Conservation (phyloP, 2,329 filamentous ascomycete genomes). For the Bipolaris oryzae region DNA sequence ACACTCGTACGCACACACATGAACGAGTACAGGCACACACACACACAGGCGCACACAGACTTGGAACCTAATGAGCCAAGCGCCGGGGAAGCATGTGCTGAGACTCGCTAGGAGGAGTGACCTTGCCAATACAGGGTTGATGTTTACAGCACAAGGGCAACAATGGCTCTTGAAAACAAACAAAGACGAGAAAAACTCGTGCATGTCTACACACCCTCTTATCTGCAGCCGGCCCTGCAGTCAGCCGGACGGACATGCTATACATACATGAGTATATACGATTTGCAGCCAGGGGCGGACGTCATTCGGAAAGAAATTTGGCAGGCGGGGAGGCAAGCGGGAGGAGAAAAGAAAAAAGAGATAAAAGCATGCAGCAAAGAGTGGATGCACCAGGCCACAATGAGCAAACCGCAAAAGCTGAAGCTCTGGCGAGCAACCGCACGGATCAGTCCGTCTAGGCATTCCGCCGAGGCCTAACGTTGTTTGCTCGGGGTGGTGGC, state of each 20-base stretch:
- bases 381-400: conserved; percentile 22
- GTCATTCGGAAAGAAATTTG: not conserved
- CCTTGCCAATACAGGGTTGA: too few relatives aligned
- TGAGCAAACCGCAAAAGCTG: conserved; percentile 19
- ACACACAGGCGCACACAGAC: too few relatives aligned
- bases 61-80: too few relatives aligned
- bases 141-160: too few relatives aligned
- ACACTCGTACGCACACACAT: not conserved
- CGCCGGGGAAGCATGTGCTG: too few relatives aligned
- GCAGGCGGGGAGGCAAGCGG: not conserved
- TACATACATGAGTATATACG: too few relatives aligned
- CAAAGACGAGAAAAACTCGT: too few relatives aligned
- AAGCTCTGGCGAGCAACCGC: conserved; percentile 12
- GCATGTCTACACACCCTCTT: not conserved
- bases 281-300: not conserved
- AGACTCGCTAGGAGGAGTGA: too few relatives aligned
- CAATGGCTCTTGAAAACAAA: too few relatives aligned
- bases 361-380: conserved; percentile 11
- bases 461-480: conserved; percentile 23
- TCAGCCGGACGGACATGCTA: not conserved
- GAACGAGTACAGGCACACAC: too few relatives aligned
- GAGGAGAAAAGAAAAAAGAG: conserved; percentile 15
- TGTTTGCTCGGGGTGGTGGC: conserved; percentile 1
- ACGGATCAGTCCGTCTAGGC: conserved; percentile 13
- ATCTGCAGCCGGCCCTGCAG: not conserved